Evolutionary conservation across 2,329 filamentous ascomycete genomes (phyloP).

Genomic region (Coniochaeta sp.): DNA sequence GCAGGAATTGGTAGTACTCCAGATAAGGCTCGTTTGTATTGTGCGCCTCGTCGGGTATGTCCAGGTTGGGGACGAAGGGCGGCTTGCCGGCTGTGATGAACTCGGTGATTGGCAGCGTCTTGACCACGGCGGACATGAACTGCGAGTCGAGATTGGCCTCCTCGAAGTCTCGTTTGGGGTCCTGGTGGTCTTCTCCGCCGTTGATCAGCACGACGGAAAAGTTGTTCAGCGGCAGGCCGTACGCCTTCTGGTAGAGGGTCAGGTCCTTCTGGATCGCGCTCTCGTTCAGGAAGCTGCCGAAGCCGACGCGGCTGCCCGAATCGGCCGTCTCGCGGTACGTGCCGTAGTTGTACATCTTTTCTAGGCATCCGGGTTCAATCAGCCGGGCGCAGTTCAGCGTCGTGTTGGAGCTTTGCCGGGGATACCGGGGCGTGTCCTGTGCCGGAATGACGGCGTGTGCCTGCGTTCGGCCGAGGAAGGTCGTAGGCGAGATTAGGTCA

Average conservation of each 20-base stretch:
- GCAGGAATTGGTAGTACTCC: constrained; percentile 53
- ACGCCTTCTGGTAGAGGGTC: constrained; percentile 24
- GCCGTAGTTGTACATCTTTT: constrained; percentile 39
- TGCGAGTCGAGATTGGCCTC: constrained; percentile 21
- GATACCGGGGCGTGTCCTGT: constrained; percentile 6
- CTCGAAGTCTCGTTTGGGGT: constrained; percentile 14
- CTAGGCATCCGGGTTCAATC: constrained; percentile 40
- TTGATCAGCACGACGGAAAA: constrained; percentile 33
- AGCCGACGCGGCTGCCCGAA: constrained; percentile 39
- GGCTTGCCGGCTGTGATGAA: constrained; percentile 16
- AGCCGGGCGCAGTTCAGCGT: constrained; percentile 18
- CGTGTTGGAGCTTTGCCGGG: background rate
- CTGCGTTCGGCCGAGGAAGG: constrained; percentile 31
- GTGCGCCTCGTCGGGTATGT: constrained; percentile 16
- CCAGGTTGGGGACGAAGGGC: constrained; percentile 23
- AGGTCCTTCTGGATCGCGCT: constrained; percentile 40
- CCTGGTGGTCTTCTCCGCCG: constrained; percentile 31
- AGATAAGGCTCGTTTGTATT: constrained; percentile 63
- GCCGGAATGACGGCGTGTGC: constrained; percentile 3
- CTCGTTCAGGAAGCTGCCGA: constrained; percentile 44
- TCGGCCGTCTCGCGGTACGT: constrained; percentile 34
- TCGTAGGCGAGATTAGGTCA: constrained; percentile 37
- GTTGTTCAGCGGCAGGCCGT: constrained; percentile 33
- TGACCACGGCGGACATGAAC: constrained; percentile 11
- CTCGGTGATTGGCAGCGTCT: constrained; percentile 17